Conservation (phyloP, 768 basidiomycete genomes). For the Hygrocybe coccinea region DNA sequence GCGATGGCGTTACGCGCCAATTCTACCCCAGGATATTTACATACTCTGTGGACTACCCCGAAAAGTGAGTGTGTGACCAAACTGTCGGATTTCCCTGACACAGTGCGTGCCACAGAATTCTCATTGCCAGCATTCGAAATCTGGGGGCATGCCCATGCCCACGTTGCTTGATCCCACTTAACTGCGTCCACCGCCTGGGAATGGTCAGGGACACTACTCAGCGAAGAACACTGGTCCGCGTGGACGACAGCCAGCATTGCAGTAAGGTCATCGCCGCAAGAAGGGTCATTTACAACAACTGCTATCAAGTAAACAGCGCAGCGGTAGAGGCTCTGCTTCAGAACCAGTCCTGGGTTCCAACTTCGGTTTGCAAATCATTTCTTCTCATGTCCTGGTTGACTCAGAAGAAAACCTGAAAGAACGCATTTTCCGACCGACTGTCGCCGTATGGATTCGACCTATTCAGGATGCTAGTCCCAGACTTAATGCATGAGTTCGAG, state of each 20-base stretch:
- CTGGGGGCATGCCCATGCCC: constrained; percentile 4
- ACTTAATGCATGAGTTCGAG: constrained; percentile 11
- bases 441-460: constrained; percentile 3
- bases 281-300: not conserved
- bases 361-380: not conserved
- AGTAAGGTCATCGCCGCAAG: not conserved
- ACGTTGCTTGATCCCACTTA: not conserved
- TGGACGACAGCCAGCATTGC: not conserved
- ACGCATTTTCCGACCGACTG: constrained; percentile 10
- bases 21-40: constrained; percentile 21
- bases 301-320: not conserved
- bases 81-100: not conserved
- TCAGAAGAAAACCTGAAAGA: not conserved
- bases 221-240: not conserved
- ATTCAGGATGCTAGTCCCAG: constrained; percentile 6
- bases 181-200: not conserved
- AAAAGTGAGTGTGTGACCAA: constrained; percentile 9
- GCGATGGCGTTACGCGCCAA: constrained; percentile 16
- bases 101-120: not conserved
- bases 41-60: constrained; percentile 27
- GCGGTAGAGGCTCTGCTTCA: not conserved
- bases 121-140: constrained; percentile 5
- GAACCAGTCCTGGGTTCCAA: not conserved
- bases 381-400: not conserved
- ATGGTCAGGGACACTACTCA: not conserved